Conservation (phyloP, 2,329 filamentous ascomycete species). For the Scytalidium lignicola region DNA sequence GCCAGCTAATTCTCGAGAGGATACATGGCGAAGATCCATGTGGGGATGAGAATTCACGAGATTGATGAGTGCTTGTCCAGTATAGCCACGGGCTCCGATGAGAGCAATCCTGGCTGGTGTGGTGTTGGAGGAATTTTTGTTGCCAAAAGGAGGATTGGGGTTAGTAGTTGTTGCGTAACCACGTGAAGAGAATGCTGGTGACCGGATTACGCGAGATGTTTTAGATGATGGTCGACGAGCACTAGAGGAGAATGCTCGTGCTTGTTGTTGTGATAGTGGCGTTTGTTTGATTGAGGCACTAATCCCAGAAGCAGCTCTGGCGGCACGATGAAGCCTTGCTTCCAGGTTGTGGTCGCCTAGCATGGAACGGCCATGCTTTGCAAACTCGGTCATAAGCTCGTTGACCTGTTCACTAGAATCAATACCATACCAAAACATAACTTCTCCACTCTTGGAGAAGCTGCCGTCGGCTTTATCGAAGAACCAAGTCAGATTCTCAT, state of each 20-base stretch:
- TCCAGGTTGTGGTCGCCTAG: slow-evolving; percentile 86
- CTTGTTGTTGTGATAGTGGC: slow-evolving; percentile 52
- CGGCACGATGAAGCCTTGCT: slow-evolving; percentile 74
- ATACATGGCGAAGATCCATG: slow-evolving; percentile 87
- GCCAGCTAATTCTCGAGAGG: slow-evolving; percentile 85
- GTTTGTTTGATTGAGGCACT: slow-evolving; percentile 40
- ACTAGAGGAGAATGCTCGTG: slow-evolving; percentile 62
- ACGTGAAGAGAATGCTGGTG: slow-evolving; percentile 28
- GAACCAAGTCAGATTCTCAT: slow-evolving; percentile 98
- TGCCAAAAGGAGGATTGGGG: slow-evolving; percentile 84
- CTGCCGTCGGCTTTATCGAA: slow-evolving; percentile 95
- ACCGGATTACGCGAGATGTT: slow-evolving; percentile 9
- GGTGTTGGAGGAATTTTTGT: slow-evolving; percentile 80
- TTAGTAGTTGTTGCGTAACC: slow-evolving; percentile 65
- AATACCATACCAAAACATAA: slow-evolving; percentile 88
- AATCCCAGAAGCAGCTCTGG: slow-evolving; percentile 60
- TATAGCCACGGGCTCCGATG: slow-evolving; percentile 91
- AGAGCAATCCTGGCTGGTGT: slow-evolving; percentile 75
- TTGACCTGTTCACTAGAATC: slow-evolving; percentile 77
- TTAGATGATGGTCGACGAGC: slow-evolving; percentile 34
- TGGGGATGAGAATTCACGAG: slow-evolving; percentile 83
- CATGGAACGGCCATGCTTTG: slow-evolving; percentile 76
- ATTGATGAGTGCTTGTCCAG: slow-evolving; percentile 82
- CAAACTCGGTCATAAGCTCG: slow-evolving; percentile 80
- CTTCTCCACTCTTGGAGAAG: slow-evolving; percentile 76